These are phyloP conservation scores for Flaveria floridana DNA, from an alignment of 140 eudicot species.

Conservation along the genomic window DNA sequence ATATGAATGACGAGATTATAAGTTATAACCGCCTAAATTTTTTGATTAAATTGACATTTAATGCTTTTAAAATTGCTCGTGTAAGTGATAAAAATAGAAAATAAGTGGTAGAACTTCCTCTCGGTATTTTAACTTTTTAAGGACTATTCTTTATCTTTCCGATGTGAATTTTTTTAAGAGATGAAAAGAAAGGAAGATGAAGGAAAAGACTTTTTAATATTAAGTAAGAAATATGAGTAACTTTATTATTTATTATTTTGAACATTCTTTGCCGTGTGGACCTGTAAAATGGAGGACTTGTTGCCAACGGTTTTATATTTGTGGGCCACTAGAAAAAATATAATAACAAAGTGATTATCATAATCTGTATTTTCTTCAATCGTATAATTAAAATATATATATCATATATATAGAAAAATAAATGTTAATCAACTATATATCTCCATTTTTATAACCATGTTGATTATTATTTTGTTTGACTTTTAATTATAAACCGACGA, in stretches of 20 bases:
- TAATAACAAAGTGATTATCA: neutral
- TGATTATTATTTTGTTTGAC: neutral
- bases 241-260: neutral
- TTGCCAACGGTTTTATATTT: constrained; percentile 3
- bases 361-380: constrained; percentile 1
- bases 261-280: constrained; percentile 18
- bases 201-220: too few relatives aligned
- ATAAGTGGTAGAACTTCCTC: too few relatives aligned
- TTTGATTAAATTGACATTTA: neutral
- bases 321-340: constrained; percentile 5
- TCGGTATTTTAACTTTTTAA: too few relatives aligned
- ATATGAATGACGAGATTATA: neutral
- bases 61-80: neutral
- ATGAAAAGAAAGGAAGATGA: too few relatives aligned
- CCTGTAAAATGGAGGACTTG: constrained; percentile 6
- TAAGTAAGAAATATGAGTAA: neutral
- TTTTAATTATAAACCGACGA: neutral
- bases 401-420: too few relatives aligned
- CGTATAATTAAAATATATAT: neutral
- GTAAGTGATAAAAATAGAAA: neutral
- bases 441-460: neutral
- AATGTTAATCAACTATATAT: neutral
- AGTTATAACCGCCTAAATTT: neutral
- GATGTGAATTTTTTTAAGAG: too few relatives aligned
- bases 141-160: too few relatives aligned